A percentile compares a stretch with the other conserved stretches of the same genome.
These are phyloP conservation scores for Phytophthora nicotianae DNA, from an alignment of 352 stramenopile species.

Conservation along the genomic window DNA sequence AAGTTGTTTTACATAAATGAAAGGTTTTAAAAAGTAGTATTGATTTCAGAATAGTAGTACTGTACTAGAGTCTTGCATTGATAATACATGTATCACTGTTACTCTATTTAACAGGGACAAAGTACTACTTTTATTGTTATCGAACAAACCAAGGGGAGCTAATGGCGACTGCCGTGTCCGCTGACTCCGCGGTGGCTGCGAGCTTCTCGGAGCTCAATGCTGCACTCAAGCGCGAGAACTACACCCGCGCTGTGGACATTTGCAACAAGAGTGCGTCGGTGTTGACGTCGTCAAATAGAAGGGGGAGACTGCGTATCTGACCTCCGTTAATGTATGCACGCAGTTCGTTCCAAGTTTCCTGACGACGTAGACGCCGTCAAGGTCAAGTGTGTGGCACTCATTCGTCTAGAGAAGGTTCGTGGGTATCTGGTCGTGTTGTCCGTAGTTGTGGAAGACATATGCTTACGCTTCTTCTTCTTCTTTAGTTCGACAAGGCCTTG, in stretches of 20 bases:
- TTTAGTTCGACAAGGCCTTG: slow-evolving; percentile 84
- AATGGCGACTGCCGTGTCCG: slow-evolving; percentile 22
- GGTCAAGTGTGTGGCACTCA: slow-evolving; percentile 84
- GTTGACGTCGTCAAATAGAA: not conserved
- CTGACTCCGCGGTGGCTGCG: slow-evolving; percentile 35
- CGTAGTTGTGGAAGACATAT: not conserved
- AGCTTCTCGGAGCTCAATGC: slow-evolving; percentile 82
- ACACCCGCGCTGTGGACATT: slow-evolving; percentile 76
- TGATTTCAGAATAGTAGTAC: too few species aligned
- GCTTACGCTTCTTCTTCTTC: slow-evolving; percentile 4
- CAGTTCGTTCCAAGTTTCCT: slow-evolving; percentile 75
- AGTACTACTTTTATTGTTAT: not conserved
- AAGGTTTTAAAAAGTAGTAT: too few species aligned
- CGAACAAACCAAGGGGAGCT: not conserved
- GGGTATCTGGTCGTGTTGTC: not conserved
- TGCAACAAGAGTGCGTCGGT: slow-evolving; percentile 85
- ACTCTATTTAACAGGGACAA: too few species aligned
- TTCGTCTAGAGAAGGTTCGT: slow-evolving; percentile 76
- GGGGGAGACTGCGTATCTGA: slow-evolving; percentile 9
- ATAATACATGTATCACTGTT: too few species aligned
- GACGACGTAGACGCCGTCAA: slow-evolving; percentile 81
- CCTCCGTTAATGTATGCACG: not conserved
- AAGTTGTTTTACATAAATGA: too few species aligned
- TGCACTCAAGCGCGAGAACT: slow-evolving; percentile 80
- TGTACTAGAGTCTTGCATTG: too few species aligned